Conservation (phyloP, 768 basidiomycete genomes). For the Mycena floridula region DNA sequence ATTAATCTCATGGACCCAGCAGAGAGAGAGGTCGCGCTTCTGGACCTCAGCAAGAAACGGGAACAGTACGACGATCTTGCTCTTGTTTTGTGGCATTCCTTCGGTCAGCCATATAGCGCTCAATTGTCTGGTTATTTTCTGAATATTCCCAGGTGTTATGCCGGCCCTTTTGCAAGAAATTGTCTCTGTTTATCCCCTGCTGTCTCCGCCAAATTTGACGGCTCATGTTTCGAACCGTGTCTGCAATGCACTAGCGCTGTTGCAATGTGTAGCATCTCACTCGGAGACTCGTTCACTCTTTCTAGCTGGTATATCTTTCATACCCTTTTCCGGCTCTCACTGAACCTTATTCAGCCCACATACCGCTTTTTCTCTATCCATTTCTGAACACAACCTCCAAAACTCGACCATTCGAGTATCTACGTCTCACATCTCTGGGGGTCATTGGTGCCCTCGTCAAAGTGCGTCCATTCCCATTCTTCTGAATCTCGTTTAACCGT, state of each 20-base stretch:
- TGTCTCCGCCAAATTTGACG: constrained; percentile 92
- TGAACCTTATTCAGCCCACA: constrained; percentile 79
- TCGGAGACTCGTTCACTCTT: constrained; percentile 94
- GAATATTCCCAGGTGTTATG: constrained; percentile 76
- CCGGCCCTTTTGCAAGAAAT: constrained; percentile 96
- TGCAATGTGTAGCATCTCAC: constrained; percentile 98
- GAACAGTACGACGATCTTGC: constrained; percentile 99
- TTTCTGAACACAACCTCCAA: constrained; percentile 99
- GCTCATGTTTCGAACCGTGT: constrained; percentile 98
- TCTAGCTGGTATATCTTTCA: constrained; percentile 66
- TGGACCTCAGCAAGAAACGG: constrained; percentile 97
- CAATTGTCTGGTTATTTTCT: neutral
- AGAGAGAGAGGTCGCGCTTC: constrained; percentile 82
- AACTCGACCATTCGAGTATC: constrained; percentile 98
- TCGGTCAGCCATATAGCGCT: constrained; percentile 51
- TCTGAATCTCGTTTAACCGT: neutral
- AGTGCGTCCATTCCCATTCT: constrained; percentile 34
- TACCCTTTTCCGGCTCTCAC: constrained; percentile 22
- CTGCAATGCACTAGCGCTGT: constrained; percentile 94
- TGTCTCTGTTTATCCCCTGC: constrained; percentile 93
- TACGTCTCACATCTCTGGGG: constrained; percentile 97
- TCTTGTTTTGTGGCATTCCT: constrained; percentile 96
- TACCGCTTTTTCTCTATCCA: constrained; percentile 96
- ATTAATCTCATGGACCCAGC: constrained; percentile 79
- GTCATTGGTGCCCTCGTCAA: constrained; percentile 99